Evolutionary conservation across 345 rosid species (phyloP).

Genomic region (Eucalyptus erythrocorys): DNA sequence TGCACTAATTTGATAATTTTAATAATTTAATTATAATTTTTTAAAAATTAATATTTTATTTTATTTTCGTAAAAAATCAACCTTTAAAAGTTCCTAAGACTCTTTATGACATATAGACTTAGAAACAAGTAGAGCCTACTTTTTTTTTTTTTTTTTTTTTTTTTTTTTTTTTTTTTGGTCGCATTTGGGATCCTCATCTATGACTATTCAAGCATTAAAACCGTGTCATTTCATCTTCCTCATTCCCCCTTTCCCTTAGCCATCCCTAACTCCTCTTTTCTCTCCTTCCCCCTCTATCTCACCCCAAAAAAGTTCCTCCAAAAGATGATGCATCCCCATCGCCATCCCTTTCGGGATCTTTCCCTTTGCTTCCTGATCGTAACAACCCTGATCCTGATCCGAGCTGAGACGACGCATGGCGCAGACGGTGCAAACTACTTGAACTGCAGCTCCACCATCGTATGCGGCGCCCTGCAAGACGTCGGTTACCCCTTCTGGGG

Average conservation of each 20-base stretch:
- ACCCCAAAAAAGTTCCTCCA: neutral
- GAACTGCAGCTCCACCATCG: neutral
- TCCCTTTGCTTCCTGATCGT: neutral
- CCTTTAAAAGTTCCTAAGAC: too few species aligned
- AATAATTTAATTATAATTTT: too few species aligned
- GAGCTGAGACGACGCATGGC: neutral
- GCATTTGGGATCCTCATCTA: too few species aligned
- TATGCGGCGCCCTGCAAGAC: neutral
- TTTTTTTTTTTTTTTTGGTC: too few species aligned
- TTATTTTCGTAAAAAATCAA: too few species aligned
- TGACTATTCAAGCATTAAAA: neutral
- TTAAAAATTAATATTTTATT: too few species aligned
- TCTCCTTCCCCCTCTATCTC: neutral
- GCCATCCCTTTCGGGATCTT: neutral
- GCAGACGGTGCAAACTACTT: neutral
- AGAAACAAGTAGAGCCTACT: too few species aligned
- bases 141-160: too few species aligned
- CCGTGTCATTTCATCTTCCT: neutral
- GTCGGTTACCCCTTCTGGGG: neutral
- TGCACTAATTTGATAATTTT: too few species aligned
- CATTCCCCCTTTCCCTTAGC: neutral
- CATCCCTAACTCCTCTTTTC: neutral
- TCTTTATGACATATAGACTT: too few species aligned
- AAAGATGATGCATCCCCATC: neutral
- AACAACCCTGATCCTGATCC: neutral